A percentile compares a stretch with the other conserved stretches of the same genome.
These are phyloP conservation scores for Naganishia vaughanmartiniae DNA, from an alignment of 768 basidiomycete genomes.

Conservation along the genomic window DNA sequence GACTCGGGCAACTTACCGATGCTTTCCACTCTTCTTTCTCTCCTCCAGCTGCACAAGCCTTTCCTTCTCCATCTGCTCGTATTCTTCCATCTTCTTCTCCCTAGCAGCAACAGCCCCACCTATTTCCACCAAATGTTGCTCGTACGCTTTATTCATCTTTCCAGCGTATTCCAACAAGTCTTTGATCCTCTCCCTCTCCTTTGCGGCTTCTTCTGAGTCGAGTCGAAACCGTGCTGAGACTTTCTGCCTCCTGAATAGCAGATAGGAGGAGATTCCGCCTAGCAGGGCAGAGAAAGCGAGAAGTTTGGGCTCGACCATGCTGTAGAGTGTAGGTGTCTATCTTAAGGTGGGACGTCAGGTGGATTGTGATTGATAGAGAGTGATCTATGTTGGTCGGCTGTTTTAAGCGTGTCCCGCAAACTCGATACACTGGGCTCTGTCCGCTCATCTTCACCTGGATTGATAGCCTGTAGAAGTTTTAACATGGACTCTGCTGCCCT, in stretches of 20 bases:
- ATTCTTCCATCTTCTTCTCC: constrained; percentile 40
- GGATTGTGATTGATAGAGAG: no score
- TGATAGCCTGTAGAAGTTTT: background rate
- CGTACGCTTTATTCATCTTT: constrained; percentile 53
- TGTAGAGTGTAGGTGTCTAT: background rate
- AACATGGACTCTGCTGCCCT: background rate
- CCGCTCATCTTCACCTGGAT: background rate
- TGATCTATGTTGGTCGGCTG: background rate
- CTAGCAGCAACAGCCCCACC: constrained; percentile 42
- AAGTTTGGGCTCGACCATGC: constrained; percentile 3
- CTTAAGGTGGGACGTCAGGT: background rate
- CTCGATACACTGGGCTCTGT: background rate
- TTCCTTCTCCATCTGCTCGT: constrained; percentile 50
- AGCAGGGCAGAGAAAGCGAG: constrained; percentile 13
- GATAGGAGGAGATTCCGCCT: background rate
- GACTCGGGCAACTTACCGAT: background rate
- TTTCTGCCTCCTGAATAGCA: background rate
- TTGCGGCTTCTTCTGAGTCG: no score
- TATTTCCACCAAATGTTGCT: constrained; percentile 50
- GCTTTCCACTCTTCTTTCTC: background rate
- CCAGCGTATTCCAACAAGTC: constrained; percentile 55
- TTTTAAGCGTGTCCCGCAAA: no score
- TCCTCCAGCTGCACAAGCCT: background rate
- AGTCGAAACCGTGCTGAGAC: background rate
- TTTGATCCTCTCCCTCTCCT: constrained; percentile 51